A percentile compares a stretch with the other conserved stretches of the same genome.
Evolutionary conservation across 139 green algal species (phyloP).

Genomic region (Limnomonas spitsbergensis): DNA sequence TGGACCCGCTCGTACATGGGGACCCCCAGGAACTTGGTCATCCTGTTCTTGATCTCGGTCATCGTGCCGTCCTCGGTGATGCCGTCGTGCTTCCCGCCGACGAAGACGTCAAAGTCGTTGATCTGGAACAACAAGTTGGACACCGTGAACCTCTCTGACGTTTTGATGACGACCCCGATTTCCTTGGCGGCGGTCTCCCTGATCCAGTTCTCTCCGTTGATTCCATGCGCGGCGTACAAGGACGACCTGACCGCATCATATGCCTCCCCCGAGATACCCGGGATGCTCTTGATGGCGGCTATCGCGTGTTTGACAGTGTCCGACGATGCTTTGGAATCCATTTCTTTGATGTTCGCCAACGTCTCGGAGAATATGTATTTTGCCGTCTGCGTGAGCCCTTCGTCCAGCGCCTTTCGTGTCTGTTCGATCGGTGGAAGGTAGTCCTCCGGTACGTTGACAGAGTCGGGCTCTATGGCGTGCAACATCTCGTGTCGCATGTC

Average conservation of each 20-base stretch:
- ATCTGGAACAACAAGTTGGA: neutral
- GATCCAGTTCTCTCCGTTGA: neutral
- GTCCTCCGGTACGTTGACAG: neutral
- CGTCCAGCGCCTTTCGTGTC: neutral
- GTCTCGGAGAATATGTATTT: neutral
- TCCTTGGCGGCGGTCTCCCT: no score
- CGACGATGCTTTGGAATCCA: neutral
- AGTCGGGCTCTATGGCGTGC: neutral
- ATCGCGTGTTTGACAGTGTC: neutral
- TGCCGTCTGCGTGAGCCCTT: neutral
- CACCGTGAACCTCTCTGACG: neutral
- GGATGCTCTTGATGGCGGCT: neutral
- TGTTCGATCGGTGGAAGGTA: neutral
- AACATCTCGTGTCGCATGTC: neutral
- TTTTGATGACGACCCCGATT: neutral
- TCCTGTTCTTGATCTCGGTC: conserved; percentile 32
- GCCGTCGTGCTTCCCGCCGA: conserved; percentile 24
- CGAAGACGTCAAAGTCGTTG: neutral
- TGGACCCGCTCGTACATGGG: conserved; percentile 1
- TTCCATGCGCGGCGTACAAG: neutral
- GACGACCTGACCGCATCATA: neutral
- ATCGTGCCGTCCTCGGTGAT: conserved; percentile 27
- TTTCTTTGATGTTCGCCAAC: no score
- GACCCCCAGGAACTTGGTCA: conserved; percentile 6
- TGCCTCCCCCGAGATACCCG: neutral